These are phyloP conservation scores for Hygrophoropsis aurantiaca DNA, from an alignment of 768 basidiomycete species.

Conservation along the genomic window DNA sequence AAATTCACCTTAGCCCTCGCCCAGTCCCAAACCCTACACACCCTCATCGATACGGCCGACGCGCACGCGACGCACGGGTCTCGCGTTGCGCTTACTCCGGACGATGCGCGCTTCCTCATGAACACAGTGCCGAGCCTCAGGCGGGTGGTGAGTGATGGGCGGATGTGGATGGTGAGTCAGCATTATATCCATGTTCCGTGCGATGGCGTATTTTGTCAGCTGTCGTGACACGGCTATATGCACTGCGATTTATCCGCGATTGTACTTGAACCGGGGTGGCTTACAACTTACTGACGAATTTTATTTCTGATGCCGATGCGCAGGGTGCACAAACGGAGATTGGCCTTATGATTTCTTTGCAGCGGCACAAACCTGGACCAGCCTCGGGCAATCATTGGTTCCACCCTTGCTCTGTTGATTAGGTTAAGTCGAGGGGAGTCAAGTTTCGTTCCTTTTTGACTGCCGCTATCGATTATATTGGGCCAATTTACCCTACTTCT, in stretches of 20 bases:
- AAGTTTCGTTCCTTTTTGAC: too few relatives aligned
- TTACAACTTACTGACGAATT: too few relatives aligned
- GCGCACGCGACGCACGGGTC: conserved; percentile 42
- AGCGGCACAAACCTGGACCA: conserved; percentile 23
- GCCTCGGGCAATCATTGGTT: conserved; percentile 1
- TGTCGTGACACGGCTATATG: too few relatives aligned
- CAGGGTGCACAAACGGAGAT: conserved; percentile 26
- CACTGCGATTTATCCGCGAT: conserved; percentile 1
- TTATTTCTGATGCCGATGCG: too few relatives aligned
- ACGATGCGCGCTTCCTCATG: conserved; percentile 43
- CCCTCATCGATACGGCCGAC: conserved; percentile 43
- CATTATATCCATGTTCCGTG: neutral
- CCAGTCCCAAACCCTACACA: conserved; percentile 38
- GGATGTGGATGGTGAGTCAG: conserved; percentile 56
- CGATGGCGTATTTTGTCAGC: conserved; percentile 1
- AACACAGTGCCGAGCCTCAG: conserved; percentile 36
- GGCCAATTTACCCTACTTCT: too few relatives aligned
- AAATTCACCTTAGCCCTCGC: conserved; percentile 38
- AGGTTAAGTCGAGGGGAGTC: too few relatives aligned
- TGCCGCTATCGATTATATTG: too few relatives aligned
- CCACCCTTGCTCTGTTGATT: conserved; percentile 16
- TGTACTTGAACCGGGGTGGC: too few relatives aligned
- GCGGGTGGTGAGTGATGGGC: conserved; percentile 47
- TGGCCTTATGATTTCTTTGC: conserved; percentile 26
- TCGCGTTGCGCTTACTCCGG: conserved; percentile 35